Conservation (phyloP, 345 rosid species). For the Anacardium occidentale region DNA sequence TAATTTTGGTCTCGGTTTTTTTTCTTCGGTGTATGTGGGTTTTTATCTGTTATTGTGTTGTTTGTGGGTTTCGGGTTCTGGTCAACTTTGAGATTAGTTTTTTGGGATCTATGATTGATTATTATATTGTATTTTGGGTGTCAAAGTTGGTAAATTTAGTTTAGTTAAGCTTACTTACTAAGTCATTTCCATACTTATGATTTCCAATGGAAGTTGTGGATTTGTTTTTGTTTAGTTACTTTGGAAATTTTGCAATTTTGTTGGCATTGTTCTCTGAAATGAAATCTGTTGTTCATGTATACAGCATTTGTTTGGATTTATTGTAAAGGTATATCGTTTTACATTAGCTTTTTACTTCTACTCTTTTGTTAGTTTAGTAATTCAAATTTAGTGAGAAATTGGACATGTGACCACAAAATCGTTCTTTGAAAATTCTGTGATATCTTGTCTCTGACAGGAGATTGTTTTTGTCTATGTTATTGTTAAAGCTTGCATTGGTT, state of each 20-base stretch:
- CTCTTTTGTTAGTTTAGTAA: not conserved
- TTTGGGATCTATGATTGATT: not conserved
- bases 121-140: not conserved
- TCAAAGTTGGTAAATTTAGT: not conserved
- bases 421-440: not conserved
- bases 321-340: not conserved
- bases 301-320: too few relatives aligned
- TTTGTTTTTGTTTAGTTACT: not conserved
- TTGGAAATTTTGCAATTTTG: not conserved
- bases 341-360: not conserved
- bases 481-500: too few relatives aligned
- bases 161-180: not conserved
- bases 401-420: not conserved
- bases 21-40: not conserved
- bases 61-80: not conserved
- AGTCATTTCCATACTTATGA: not conserved
- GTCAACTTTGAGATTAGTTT: slow-evolving; percentile 8
- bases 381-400: not conserved
- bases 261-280: not conserved
- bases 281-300: not conserved
- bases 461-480: too few relatives aligned
- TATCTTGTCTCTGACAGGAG: not conserved
- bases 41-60: not conserved
- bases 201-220: not conserved
- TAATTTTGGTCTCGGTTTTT: not conserved